Evolutionary conservation across 2,329 filamentous ascomycete genomes (phyloP), one percentile per base, ranked within the genome.

Genomic region (Arthroderma uncinatum): DNA sequence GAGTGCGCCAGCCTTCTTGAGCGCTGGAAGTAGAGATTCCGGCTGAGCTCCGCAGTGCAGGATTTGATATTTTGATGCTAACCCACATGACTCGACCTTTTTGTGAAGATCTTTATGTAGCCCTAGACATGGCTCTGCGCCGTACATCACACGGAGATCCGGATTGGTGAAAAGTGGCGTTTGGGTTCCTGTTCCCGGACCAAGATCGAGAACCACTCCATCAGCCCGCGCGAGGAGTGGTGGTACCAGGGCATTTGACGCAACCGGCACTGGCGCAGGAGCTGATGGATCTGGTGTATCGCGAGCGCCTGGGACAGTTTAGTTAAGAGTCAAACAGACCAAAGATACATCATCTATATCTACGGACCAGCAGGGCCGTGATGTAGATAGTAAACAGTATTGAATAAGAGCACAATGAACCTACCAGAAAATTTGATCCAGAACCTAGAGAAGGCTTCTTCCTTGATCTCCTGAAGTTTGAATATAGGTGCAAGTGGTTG

Each of bases 151-250:
- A 7, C 62, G 71, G 58, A 81, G 74, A 1, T 68, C 64, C 5
- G 68, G 67, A 56, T 71, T 65, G 6, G 70, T 66, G 59, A 81
- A 78, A 48, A 72, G 71, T 0, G 68, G 67, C 52, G 81, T 70
- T 56, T 80, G 74, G 12, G 75, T 72, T 33, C 80, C 80, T 30
- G 71, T 76, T 3, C 80, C 80, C 0, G 80, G 79, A 4, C 76
- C 76, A 30, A 79, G 68, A 60, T 79, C 76, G 2, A 79, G 69
- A 16, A 79, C 73, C 2, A 70, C 61, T 2, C 77, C 76, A 1
- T 64, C 63, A 1, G 74, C 71, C 23, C 67, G 65, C 19, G 69
- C 63, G 19, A 77, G 66, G 5, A 78, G 64, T 0, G 70, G 65
- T 0, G 74, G 71, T 55, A 77, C 70, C 14, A 76, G 66, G 10